A percentile compares a stretch with the other conserved stretches of the same genome.
These are phyloP conservation scores for Oidium heveae DNA, from an alignment of 2,329 filamentous ascomycete species.

Conservation along the genomic window DNA sequence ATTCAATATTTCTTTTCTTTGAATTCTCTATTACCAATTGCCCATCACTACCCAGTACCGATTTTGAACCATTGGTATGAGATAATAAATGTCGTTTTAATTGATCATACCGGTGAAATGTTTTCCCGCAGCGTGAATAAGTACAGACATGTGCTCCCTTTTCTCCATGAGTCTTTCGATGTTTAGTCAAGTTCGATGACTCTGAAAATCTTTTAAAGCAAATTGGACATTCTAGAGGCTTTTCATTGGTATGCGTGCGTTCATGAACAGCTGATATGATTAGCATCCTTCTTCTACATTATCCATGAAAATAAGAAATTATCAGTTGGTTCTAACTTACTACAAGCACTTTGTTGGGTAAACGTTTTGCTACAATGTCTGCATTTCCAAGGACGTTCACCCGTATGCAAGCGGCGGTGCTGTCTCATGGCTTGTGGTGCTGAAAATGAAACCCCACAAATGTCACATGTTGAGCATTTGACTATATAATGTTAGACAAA, in stretches of 20 bases:
- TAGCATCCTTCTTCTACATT: conserved; percentile 14
- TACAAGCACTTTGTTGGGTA: conserved; percentile 40
- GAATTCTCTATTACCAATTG: neutral
- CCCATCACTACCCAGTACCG: neutral
- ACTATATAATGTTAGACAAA: conserved; percentile 16
- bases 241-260: conserved; percentile 38
- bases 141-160: conserved; percentile 25
- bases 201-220: conserved; percentile 36
- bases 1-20: neutral
- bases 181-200: conserved; percentile 41
- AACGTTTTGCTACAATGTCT: conserved; percentile 28
- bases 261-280: conserved; percentile 28
- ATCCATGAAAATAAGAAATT: neutral
- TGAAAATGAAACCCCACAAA: conserved; percentile 33
- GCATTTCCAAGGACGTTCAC: conserved; percentile 37
- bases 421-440: conserved; percentile 42
- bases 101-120: conserved; percentile 35
- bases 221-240: conserved; percentile 31
- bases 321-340: conserved; percentile 16
- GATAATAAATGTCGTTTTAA: conserved; percentile 26
- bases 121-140: conserved; percentile 24
- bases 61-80: conserved; percentile 5
- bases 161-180: conserved; percentile 32
- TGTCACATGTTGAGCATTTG: conserved; percentile 30
- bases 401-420: conserved; percentile 40